Evolutionary conservation across 305 asterid genomes (phyloP).

Genomic region (Striga hermonthica): DNA sequence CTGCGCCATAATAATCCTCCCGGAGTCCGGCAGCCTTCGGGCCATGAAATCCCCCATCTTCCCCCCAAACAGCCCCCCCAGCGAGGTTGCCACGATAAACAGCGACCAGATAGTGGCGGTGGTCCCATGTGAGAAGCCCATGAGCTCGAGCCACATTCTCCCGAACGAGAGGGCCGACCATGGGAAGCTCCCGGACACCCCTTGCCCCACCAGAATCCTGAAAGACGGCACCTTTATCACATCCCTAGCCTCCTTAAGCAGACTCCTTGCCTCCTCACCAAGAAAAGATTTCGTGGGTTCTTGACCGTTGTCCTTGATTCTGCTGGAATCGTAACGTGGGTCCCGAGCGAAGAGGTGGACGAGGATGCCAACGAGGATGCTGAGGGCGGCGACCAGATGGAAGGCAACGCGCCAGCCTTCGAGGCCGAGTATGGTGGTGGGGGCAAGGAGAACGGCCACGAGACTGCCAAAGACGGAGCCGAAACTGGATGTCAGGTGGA

Average conservation of each 20-base stretch:
- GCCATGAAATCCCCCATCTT: slow-evolving; percentile 71
- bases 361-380: slow-evolving; percentile 56
- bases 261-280: slow-evolving; percentile 45
- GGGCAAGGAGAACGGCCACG: slow-evolving; percentile 56
- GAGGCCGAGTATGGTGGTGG: slow-evolving; percentile 59
- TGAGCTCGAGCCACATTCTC: slow-evolving; percentile 86
- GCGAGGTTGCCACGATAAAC: slow-evolving; percentile 53
- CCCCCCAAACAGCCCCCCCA: slow-evolving; percentile 78
- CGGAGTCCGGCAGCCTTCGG: slow-evolving; percentile 54
- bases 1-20: slow-evolving; percentile 69
- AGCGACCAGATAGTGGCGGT: slow-evolving; percentile 66
- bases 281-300: slow-evolving; percentile 28
- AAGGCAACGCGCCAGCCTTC: slow-evolving; percentile 87
- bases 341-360: slow-evolving; percentile 62
- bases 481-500: slow-evolving; percentile 51
- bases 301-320: slow-evolving; percentile 34
- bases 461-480: slow-evolving; percentile 73
- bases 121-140: slow-evolving; percentile 69
- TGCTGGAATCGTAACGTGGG: slow-evolving; percentile 46
- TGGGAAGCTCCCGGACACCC: slow-evolving; percentile 76
- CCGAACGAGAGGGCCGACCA: slow-evolving; percentile 79
- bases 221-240: slow-evolving; percentile 64
- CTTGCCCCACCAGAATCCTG: slow-evolving; percentile 67
- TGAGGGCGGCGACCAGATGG: slow-evolving; percentile 62
- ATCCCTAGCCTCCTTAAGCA: slow-evolving; percentile 63